These are phyloP conservation scores for Chaetoceros muelleri DNA, from an alignment of 108 stramenopile species.

Conservation along the genomic window DNA sequence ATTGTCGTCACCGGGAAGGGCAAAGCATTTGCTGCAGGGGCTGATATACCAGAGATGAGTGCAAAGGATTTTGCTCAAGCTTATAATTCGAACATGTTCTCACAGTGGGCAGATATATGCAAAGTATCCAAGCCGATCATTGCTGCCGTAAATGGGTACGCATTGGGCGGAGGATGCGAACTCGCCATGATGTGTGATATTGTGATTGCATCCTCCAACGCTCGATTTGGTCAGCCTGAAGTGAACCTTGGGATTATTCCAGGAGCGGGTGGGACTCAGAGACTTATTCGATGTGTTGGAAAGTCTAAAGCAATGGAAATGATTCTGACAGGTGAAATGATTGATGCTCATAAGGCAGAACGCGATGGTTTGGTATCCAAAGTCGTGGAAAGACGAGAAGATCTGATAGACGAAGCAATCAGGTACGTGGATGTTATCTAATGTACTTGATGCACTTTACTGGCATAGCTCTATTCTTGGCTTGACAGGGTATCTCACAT, in stretches of 20 bases:
- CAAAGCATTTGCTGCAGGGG: slow-evolving; percentile 94
- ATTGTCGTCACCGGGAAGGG: slow-evolving; percentile 91
- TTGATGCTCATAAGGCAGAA: slow-evolving; percentile 83
- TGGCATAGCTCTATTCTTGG: too few species aligned
- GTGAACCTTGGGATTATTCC: slow-evolving; percentile 96
- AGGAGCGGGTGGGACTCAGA: slow-evolving; percentile 94
- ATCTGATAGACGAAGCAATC: slow-evolving; percentile 77
- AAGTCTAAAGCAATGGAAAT: slow-evolving; percentile 99
- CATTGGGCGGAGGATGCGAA: slow-evolving; percentile 97
- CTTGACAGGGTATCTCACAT: too few species aligned
- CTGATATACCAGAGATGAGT: slow-evolving; percentile 96
- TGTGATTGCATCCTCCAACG: slow-evolving; percentile 83
- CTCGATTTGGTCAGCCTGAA: slow-evolving; percentile 98
- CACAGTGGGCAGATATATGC: slow-evolving; percentile 82
- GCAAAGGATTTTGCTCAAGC: slow-evolving; percentile 57
- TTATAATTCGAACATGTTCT: slow-evolving; percentile 87
- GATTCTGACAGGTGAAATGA: slow-evolving; percentile 88
- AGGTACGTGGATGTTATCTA: too few species aligned
- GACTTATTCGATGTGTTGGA: slow-evolving; percentile 90
- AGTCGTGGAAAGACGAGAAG: slow-evolving; percentile 59
- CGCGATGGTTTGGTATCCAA: slow-evolving; percentile 86
- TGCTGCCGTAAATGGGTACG: slow-evolving; percentile 96
- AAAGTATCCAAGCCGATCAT: slow-evolving; percentile 76
- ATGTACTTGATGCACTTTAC: too few species aligned
- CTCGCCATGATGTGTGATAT: slow-evolving; percentile 99